Conservation (phyloP, 768 basidiomycete species). For the Lanmaoa pseudosensibilis region DNA sequence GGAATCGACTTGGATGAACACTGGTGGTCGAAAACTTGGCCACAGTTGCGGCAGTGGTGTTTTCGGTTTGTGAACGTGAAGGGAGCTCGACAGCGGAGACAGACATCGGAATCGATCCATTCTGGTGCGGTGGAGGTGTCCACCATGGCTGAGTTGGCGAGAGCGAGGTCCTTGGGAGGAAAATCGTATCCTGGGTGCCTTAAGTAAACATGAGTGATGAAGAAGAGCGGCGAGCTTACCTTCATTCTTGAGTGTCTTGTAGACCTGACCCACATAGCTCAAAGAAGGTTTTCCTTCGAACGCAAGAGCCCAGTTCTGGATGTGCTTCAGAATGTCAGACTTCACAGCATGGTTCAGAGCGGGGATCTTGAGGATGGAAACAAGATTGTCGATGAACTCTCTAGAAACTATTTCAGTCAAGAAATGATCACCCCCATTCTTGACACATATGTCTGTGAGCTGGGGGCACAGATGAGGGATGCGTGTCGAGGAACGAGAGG, state of each 20-base stretch:
- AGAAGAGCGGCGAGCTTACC: constrained; percentile 45
- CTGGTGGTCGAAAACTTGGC: constrained; percentile 91
- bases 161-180: constrained; percentile 72
- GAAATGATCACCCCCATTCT: constrained; percentile 96
- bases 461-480: constrained; percentile 31
- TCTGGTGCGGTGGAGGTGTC: constrained; percentile 91
- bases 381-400: constrained; percentile 92
- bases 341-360: constrained; percentile 80
- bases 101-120: constrained; percentile 96
- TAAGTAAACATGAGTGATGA: neutral
- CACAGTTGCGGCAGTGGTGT: constrained; percentile 98
- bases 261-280: constrained; percentile 75
- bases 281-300: constrained; percentile 80
- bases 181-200: constrained; percentile 66
- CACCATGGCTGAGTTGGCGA: constrained; percentile 80
- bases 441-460: constrained; percentile 90
- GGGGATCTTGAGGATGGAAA: constrained; percentile 81
- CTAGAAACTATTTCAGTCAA: constrained; percentile 79
- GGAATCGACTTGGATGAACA: constrained; percentile 85
- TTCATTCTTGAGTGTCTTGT: constrained; percentile 72
- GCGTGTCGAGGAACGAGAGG: neutral
- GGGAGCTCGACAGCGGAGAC: constrained; percentile 85
- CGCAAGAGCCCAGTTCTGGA: constrained; percentile 94
- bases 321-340: constrained; percentile 66
- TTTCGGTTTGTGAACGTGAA: constrained; percentile 97